Base-by-base conservation (phyloP, 208 protist genomes). In the Trypanosoma boissoni region DNA sequence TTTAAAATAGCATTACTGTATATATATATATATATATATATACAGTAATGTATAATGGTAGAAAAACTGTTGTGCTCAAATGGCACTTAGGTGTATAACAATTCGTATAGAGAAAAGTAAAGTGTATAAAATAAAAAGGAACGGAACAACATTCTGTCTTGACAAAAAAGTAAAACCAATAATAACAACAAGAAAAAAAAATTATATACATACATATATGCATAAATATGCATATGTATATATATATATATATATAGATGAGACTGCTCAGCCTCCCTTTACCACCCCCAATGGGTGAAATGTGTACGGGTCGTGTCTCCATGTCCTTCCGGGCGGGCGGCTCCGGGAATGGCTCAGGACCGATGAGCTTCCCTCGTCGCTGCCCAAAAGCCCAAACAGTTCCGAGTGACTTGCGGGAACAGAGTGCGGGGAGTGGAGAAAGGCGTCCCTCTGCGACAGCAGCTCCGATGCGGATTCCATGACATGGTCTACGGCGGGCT, bases 181-280 rank as follows among this genome's bases (percentile, higher is more conserved):
- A 52, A 50, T 0, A 57, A 56, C 20, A 32, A 23, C 37, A 42
- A 31, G 28, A 64, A 57, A 45, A 6, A 26, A 36, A 24, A 4
- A 31, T 29, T 26, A 23, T n/a, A 58, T n/a, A 36, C 7, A 39
- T 39, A 39, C 12, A 39, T 39, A 39, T 39, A 39, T 39, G 34
- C 12, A 39, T 39, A 39, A 16, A 39, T 39, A 12, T 39, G 34
- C 34, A 12, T 39, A 12, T 39, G 6, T 39, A 39, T 12, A 16
- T 39, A 39, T 12, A 39, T 12, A 16, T 16, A 39, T 39, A 39
- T 12, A 39, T 39, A 6, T 16, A 39, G 12, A 39, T 12, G 12
- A 16, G n/a, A n/a, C n/a, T n/a, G n/a, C n/a, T n/a, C n/a, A 12
- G 34, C 12, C 12, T 39, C 8, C 8, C 8, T 12, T 39, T 12